Evolutionary conservation across 1,284 basidiomycete species (phyloP).

Genomic region (Ustilago curta): DNA sequence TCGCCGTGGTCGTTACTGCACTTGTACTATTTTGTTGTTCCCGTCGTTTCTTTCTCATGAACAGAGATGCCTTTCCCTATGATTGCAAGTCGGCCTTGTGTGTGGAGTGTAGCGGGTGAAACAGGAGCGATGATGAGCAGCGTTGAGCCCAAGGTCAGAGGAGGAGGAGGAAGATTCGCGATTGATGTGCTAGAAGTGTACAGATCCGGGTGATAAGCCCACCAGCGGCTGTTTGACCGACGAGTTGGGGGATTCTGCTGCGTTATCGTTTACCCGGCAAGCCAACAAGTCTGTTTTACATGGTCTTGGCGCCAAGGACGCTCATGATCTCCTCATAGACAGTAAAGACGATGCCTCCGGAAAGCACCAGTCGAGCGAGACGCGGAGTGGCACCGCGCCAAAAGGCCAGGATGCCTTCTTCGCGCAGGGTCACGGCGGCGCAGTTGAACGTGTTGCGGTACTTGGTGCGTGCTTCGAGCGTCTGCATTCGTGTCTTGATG

Average conservation of each 20-base stretch:
- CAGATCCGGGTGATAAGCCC: no score
- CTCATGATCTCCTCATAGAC: slow-evolving; percentile 71
- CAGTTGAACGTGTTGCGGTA: slow-evolving; percentile 95
- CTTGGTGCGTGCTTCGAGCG: slow-evolving; percentile 81
- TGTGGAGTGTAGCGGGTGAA: background rate
- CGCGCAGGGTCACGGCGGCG: slow-evolving; percentile 70
- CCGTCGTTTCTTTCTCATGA: slow-evolving; percentile 10
- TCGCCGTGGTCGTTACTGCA: slow-evolving; percentile 13
- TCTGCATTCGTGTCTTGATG: slow-evolving; percentile 98
- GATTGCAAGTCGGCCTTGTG: background rate
- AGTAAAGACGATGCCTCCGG: slow-evolving; percentile 94
- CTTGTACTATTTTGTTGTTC: slow-evolving; percentile 46
- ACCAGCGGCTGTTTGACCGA: no score
- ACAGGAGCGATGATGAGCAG: no score
- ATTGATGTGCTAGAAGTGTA: no score
- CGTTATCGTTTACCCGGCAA: no score
- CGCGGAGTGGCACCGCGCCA: slow-evolving; percentile 89
- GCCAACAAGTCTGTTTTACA: slow-evolving; percentile 23
- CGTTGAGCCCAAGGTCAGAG: no score
- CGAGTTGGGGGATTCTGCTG: background rate
- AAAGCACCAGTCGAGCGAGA: slow-evolving; percentile 74
- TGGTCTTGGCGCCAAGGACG: slow-evolving; percentile 47
- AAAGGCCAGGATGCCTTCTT: slow-evolving; percentile 87
- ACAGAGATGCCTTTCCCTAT: slow-evolving; percentile 12
- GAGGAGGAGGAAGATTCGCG: no score